Evolutionary conservation across 1,284 basidiomycete genomes (phyloP).

Genomic region (Exobasidium rhododendri): DNA sequence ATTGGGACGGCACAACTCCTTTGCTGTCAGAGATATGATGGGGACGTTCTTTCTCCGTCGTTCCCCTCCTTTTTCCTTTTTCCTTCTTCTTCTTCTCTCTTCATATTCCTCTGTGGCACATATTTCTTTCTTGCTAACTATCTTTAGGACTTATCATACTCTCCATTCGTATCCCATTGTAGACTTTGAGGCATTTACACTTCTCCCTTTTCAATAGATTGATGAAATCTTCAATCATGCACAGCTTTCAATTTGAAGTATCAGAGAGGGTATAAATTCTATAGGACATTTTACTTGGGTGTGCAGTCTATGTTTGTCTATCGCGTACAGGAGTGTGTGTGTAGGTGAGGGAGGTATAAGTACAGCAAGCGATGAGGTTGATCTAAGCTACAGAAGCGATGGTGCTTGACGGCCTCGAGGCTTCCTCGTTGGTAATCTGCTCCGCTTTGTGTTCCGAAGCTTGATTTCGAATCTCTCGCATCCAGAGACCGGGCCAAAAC

Average conservation of each 20-base stretch:
- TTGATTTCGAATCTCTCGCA: slow-evolving; percentile 10
- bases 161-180: background rate
- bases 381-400: no score
- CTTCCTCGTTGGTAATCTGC: no score
- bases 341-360: no score
- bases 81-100: background rate
- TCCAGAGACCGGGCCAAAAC: slow-evolving; percentile 29
- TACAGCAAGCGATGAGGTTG: no score
- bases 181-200: no score
- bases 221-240: background rate
- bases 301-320: no score
- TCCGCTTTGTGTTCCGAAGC: background rate
- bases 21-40: background rate
- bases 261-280: no score
- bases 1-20: slow-evolving; percentile 43
- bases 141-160: background rate
- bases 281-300: no score
- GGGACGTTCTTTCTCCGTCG: background rate
- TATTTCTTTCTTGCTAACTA: background rate
- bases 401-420: no score
- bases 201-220: no score
- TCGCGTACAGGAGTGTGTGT: no score
- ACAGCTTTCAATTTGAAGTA: background rate
- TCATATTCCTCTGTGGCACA: background rate
- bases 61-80: background rate